Evolutionary conservation across 805 yeast species (phyloP), one percentile per base, ranked within the genome.

Genomic region (Kuraishia piskuri): DNA sequence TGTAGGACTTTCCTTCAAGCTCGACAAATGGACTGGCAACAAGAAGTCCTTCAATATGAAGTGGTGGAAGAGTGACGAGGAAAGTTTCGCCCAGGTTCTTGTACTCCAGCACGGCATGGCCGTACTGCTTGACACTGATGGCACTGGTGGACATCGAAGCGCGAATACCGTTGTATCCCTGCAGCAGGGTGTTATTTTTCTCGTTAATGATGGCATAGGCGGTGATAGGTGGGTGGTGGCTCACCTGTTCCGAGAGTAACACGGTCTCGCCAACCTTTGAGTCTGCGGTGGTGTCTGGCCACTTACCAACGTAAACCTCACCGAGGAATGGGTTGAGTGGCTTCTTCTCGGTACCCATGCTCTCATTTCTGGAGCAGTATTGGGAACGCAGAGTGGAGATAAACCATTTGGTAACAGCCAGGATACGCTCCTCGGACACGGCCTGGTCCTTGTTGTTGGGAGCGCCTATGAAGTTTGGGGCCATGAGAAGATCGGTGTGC

Each of bases 211-310:
- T 79, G 47, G 90, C 80, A 66, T 90, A 94, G 6, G 94, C 97
- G n/a, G 98, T 91, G 37, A 88, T 85, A 23, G 99, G 98, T 19
- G 99, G 99, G 68, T 94, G 99, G 71, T 94, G 99, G 57, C 91
- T 84, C 14, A 94, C 97, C 71, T 94, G 99, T 70, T 94, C 99
- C 58, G 91, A 82, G 53, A 90, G 64, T 50, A 92, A 74, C 12
- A 82, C 70, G 23, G 96, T 88, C 57, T 88, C 95, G 46, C 96
- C 96, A 17, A 80, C 68, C 53, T 71, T 74, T 10, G 73, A 68
- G 47, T 77, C 79, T 17, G 63, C 57, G 24, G 80, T 65, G 50
- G 66, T 64, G 58, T 83, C 89, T 2, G 70, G 71, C 96, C 97
- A 90, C 63, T 86, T 83, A 50, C 97, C 98, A 44, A 89, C 87